Percentiles rank a stretch among this genome's conserved stretches.
Evolutionary conservation across 2,329 filamentous ascomycete species (phyloP).

Genomic region (Epichloe aotearoae): DNA sequence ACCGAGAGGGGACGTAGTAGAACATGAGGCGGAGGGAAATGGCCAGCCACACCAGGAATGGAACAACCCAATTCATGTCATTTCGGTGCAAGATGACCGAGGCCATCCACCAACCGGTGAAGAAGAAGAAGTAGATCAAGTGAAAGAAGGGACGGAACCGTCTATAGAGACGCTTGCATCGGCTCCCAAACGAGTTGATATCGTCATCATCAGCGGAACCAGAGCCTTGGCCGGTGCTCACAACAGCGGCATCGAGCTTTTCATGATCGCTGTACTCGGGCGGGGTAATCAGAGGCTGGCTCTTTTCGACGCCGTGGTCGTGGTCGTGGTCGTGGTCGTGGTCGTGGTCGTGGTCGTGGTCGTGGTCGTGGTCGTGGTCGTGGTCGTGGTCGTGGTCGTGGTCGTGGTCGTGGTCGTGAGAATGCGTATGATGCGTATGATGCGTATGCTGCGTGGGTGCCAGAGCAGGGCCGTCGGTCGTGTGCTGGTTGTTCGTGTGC

Average conservation of each 20-base stretch:
- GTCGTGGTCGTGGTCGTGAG: conserved; percentile 9
- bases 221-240: conserved; percentile 16
- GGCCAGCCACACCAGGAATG: conserved; percentile 67
- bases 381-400: conserved; percentile 8
- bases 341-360: conserved; percentile 9
- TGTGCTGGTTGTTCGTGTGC: too few species aligned
- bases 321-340: conserved; percentile 9
- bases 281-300: conserved; percentile 12
- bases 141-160: conserved; percentile 34
- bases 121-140: conserved; percentile 28
- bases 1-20: conserved; percentile 56
- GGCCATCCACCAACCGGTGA: conserved; percentile 61
- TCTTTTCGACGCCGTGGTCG: conserved; percentile 13
- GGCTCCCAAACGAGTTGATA: conserved; percentile 7
- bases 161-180: conserved; percentile 26
- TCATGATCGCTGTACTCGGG: conserved; percentile 28
- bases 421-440: too few species aligned
- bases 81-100: conserved; percentile 58
- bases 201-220: conserved; percentile 9
- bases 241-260: conserved; percentile 21
- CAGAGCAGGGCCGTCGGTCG: too few species aligned
- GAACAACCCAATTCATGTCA: conserved; percentile 68
- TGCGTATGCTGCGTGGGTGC: too few species aligned
- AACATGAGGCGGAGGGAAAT: conserved; percentile 64
- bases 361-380: conserved; percentile 10